Evolutionary conservation across 1,284 basidiomycete genomes (phyloP).

Genomic region (Leccinum pallidistipes): DNA sequence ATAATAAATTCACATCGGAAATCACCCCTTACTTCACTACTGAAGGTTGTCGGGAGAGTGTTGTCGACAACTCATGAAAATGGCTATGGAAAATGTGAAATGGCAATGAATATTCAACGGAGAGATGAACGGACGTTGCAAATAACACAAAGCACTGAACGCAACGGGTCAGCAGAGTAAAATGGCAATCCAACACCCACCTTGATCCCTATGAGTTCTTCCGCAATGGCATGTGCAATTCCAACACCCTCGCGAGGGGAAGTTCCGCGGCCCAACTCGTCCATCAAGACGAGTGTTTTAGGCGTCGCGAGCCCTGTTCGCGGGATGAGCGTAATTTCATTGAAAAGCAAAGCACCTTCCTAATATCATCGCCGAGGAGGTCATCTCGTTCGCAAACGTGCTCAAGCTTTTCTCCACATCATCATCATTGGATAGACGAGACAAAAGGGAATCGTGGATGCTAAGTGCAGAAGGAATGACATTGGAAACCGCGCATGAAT

Average conservation of each 20-base stretch:
- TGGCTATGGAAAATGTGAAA: slow-evolving; percentile 47
- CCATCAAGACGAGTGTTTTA: slow-evolving; percentile 79
- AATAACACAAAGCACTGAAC: slow-evolving; percentile 83
- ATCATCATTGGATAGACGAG: slow-evolving; percentile 90
- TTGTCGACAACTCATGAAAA: slow-evolving; percentile 67
- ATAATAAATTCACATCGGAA: slow-evolving; percentile 15
- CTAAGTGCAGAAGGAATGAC: slow-evolving; percentile 34
- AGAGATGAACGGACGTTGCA: slow-evolving; percentile 63
- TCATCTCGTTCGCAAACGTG: slow-evolving; percentile 94
- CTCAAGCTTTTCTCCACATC: slow-evolving; percentile 86
- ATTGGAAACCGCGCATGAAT: neutral
- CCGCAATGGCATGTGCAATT: slow-evolving; percentile 90
- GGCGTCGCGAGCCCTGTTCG: slow-evolving; percentile 69
- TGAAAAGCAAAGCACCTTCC: slow-evolving; percentile 40
- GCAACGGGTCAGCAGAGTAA: slow-evolving; percentile 2
- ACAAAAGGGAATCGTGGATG: slow-evolving; percentile 81
- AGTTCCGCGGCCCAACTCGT: slow-evolving; percentile 91
- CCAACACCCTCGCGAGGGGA: slow-evolving; percentile 86
- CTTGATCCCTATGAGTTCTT: slow-evolving; percentile 75
- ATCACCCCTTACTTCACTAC: slow-evolving; percentile 64
- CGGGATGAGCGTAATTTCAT: neutral
- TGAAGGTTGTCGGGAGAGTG: slow-evolving; percentile 68
- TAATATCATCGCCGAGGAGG: slow-evolving; percentile 84
- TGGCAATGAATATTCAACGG: neutral
- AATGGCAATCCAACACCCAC: slow-evolving; percentile 39